These are phyloP conservation scores for Smallanthus sonchifolius DNA, from an alignment of 129 eudicot genomes.

Conservation along the genomic window DNA sequence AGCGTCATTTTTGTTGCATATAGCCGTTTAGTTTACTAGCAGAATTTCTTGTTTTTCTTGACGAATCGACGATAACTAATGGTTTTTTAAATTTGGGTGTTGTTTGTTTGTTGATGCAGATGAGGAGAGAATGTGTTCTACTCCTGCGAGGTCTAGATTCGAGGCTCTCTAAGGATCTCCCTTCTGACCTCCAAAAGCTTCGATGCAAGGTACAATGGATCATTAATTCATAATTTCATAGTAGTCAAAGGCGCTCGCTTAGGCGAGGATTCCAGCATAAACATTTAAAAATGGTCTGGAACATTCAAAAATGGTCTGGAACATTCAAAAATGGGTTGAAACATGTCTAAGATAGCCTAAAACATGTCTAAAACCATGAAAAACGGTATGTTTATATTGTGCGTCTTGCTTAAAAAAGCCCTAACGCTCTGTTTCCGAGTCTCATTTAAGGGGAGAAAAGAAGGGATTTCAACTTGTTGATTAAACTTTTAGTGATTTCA, in stretches of 20 bases:
- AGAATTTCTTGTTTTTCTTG: neutral
- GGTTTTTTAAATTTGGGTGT: neutral
- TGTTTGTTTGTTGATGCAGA: slow-evolving; percentile 44
- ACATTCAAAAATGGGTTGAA: too few species aligned
- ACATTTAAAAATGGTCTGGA: too few species aligned
- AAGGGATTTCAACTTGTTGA: neutral
- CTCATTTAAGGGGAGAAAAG: too few species aligned
- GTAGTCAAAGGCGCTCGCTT: too few species aligned
- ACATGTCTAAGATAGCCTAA: too few species aligned
- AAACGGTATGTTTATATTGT: too few species aligned
- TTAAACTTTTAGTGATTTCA: neutral
- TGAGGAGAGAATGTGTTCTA: slow-evolving; percentile 80
- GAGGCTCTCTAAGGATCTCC: slow-evolving; percentile 94
- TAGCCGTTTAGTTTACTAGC: neutral
- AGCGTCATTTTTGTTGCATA: slow-evolving; percentile 17
- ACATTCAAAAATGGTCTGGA: too few species aligned
- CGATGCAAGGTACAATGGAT: slow-evolving; percentile 77
- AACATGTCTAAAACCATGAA: too few species aligned
- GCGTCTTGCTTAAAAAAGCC: too few species aligned
- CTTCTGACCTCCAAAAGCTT: slow-evolving; percentile 95
- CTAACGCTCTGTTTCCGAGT: too few species aligned
- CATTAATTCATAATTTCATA: too few species aligned
- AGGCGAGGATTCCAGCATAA: too few species aligned
- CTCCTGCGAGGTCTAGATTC: slow-evolving; percentile 89
- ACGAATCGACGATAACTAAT: neutral